These are phyloP conservation scores for Leucogyrophana mollusca DNA, from an alignment of 768 basidiomycete genomes.

Conservation along the genomic window DNA sequence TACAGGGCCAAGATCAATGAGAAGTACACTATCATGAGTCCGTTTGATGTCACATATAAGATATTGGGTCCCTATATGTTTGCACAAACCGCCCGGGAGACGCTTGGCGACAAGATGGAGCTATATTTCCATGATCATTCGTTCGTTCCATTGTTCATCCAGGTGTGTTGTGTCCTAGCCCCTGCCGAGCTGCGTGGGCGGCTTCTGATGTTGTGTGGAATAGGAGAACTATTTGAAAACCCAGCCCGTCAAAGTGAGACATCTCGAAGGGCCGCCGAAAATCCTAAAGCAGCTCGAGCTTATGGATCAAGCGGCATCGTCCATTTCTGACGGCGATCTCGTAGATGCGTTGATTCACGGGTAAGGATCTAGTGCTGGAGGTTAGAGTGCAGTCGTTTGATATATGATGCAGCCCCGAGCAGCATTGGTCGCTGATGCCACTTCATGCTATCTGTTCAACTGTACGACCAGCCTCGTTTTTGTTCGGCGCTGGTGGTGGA, in stretches of 20 bases:
- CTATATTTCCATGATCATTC: conserved; percentile 95
- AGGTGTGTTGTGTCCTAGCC: conserved; percentile 50
- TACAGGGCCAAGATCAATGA: conserved; percentile 84
- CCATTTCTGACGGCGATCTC: conserved; percentile 93
- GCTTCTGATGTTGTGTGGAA: background rate
- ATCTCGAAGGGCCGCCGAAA: conserved; percentile 61
- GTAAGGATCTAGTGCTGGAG: conserved; percentile 39
- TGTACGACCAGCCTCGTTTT: conserved; percentile 79
- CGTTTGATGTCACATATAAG: conserved; percentile 89
- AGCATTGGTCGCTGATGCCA: conserved; percentile 96
- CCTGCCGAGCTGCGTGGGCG: background rate
- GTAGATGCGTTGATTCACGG: conserved; percentile 93
- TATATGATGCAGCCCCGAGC: conserved; percentile 65
- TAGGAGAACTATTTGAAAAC: conserved; percentile 96
- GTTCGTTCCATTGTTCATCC: conserved; percentile 93
- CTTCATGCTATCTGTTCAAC: conserved; percentile 90
- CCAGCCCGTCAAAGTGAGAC: conserved; percentile 60
- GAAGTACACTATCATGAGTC: conserved; percentile 87
- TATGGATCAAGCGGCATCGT: conserved; percentile 85
- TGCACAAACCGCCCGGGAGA: conserved; percentile 75
- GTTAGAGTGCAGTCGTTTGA: conserved; percentile 4
- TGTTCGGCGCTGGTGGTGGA: conserved; percentile 72
- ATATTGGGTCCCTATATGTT: conserved; percentile 92
- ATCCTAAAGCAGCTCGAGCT: conserved; percentile 72
- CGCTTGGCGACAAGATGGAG: conserved; percentile 90